A percentile compares a stretch with the other conserved stretches of the same genome.
Conservation (phyloP, 805 yeast genomes). For the Pichia eremophila region DNA sequence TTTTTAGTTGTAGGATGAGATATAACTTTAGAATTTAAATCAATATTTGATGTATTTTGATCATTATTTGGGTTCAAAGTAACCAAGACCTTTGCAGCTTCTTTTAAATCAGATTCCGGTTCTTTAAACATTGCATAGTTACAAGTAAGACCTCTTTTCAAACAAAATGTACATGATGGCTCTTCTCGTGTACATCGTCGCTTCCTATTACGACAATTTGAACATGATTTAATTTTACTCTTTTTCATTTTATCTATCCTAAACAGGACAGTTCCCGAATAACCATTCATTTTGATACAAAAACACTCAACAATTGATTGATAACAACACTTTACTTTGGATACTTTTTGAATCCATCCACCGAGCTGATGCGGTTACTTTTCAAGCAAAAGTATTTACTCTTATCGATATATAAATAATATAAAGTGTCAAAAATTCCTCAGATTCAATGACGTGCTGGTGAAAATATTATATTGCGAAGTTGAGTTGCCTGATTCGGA, state of each 20-base stretch:
- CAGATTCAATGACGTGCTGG: neutral
- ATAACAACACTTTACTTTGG: no score
- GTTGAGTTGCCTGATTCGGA: neutral
- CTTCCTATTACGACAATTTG: constrained; percentile 51
- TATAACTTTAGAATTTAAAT: neutral
- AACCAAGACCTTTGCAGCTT: neutral
- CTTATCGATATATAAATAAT: neutral
- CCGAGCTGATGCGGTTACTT: no score
- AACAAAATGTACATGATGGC: constrained; percentile 50
- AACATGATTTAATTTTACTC: constrained; percentile 28
- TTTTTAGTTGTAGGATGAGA: neutral
- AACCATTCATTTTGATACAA: neutral
- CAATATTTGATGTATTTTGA: neutral
- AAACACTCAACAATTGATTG: no score
- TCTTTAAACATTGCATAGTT: neutral
- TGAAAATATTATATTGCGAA: neutral
- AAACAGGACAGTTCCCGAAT: constrained; percentile 13
- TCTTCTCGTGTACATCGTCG: constrained; percentile 52
- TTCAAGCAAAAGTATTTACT: neutral
- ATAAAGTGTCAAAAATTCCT: no score
- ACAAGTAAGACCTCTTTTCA: neutral
- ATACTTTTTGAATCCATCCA: no score
- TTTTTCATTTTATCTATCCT: constrained; percentile 4
- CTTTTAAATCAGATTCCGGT: neutral
- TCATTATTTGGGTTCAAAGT: neutral